These are phyloP conservation scores for Saccharomycopsis sp. DNA, from an alignment of 805 yeast genomes.

Conservation along the genomic window DNA sequence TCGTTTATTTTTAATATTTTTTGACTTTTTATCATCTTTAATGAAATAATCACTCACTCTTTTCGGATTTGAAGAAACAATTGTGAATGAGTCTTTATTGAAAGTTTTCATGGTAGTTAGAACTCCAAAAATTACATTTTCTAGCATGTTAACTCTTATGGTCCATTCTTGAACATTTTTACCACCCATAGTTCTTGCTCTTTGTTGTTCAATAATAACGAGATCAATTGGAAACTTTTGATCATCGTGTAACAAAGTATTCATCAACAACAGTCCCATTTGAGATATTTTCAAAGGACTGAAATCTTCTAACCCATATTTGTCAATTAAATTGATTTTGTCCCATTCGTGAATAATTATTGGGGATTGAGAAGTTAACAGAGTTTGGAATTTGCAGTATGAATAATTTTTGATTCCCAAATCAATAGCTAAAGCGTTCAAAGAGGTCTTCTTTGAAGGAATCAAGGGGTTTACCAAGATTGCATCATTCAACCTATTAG, in stretches of 20 bases:
- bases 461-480: too few species aligned
- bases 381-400: slow-evolving; percentile 15
- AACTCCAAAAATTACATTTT: slow-evolving; percentile 11
- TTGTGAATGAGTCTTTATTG: not conserved
- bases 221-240: slow-evolving; percentile 1
- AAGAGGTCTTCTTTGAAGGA: too few species aligned
- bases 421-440: slow-evolving; percentile 12
- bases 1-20: not conserved
- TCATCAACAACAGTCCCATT: too few species aligned
- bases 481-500: too few species aligned
- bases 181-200: slow-evolving; percentile 10
- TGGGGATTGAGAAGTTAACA: too few species aligned
- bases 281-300: too few species aligned
- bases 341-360: too few species aligned
- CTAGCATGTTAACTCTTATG: slow-evolving; percentile 15
- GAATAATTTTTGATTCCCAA: slow-evolving; percentile 16
- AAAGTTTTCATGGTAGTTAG: slow-evolving; percentile 4
- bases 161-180: slow-evolving; percentile 16
- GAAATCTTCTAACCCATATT: too few species aligned
- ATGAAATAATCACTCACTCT: slow-evolving; percentile 12
- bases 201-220: slow-evolving; percentile 13
- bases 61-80: slow-evolving; percentile 5
- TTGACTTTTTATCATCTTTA: not conserved
- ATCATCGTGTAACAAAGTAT: too few species aligned
- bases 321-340: too few species aligned